Evolutionary conservation across 2,329 filamentous ascomycete genomes (phyloP), one percentile per base, ranked within the genome.

Genomic region (Colletotrichum siamense): DNA sequence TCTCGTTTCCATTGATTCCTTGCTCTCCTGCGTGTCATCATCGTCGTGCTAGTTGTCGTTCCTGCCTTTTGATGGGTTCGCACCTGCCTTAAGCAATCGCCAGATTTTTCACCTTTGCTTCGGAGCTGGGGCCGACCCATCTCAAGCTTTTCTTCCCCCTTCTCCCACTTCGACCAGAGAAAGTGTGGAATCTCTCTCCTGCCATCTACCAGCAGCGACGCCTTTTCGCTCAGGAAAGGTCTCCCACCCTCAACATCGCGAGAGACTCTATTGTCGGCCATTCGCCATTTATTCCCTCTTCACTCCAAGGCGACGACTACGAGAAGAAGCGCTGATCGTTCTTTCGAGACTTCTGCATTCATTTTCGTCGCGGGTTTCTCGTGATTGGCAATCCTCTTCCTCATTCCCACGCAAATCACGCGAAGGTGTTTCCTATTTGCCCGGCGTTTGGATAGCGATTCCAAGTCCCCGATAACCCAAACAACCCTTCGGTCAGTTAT

Each of bases 351-450:
- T 5, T 5, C 1, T 1, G 2, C n/a, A 3, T 22, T 22, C 44
- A 3, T 0, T 0, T 13, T 13, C 6, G n/a, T 5, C n/a, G n/a
- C 44, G n/a, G 3, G 44, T 1, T 4, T 1, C 3, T 6, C 3
- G 5, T 1, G 16, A 18, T 1, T 44, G 39, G 8, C 16, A 10
- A 44, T 10, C 1, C 1, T 44, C 9, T 44, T n/a, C 9, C 18
- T 1, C 18, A n/a, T 10, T 1, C 9, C 18, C 9, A 10, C n/a
- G 44, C 3, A 2, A 8, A 22, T 52, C 44, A 13, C 44, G n/a
- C n/a, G 10, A 52, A 52, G 6, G 18, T 13, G 3, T 13, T 49
- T 49, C 10, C 44, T 49, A 49, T 6, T 52, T 49, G n/a, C n/a
- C 18, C 2, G n/a, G 6, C 6, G 6, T 49, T 18, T 49, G 16